Percentiles rank a stretch among this genome's conserved stretches.
Conservation (phyloP, 2,329 filamentous ascomycete species). For the Bipolaris cookei region DNA sequence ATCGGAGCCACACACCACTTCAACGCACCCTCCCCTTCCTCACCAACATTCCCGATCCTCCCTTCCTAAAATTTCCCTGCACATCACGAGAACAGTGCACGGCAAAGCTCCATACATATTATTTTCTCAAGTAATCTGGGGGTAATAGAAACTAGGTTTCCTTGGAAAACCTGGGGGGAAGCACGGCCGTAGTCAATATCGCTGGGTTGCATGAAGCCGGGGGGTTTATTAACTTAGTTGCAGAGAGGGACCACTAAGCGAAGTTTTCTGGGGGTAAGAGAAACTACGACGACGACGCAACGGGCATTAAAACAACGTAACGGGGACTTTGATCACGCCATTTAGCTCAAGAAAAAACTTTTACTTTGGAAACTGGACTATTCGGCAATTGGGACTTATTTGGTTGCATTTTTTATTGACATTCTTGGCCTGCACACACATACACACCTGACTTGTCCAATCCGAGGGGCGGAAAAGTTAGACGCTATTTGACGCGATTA, state of each 20-base stretch:
- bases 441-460: no score
- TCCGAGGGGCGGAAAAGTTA: no score
- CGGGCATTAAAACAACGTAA: not conserved
- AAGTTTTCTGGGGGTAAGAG: conserved; percentile 33
- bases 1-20: no score
- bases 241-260: conserved; percentile 17
- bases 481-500: no score
- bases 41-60: no score
- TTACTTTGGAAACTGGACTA: conserved; percentile 18
- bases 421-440: conserved; percentile 17
- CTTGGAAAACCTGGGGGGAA: conserved; percentile 16
- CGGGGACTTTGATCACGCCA: conserved; percentile 31
- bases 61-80: no score
- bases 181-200: conserved; percentile 17
- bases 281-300: conserved; percentile 7
- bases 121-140: conserved; percentile 36
- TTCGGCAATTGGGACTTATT: no score
- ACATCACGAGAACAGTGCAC: conserved; percentile 8
- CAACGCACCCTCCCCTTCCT: no score
- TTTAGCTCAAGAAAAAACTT: not conserved
- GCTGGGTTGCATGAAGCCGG: conserved; percentile 21
- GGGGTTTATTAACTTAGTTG: conserved; percentile 3
- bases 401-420: not conserved
- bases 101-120: conserved; percentile 3
- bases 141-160: conserved; percentile 36